phyloP scores from a whole-genome alignment of 2,329 filamentous ascomycete species.

The Cyphellophora attinorum region DNA sequence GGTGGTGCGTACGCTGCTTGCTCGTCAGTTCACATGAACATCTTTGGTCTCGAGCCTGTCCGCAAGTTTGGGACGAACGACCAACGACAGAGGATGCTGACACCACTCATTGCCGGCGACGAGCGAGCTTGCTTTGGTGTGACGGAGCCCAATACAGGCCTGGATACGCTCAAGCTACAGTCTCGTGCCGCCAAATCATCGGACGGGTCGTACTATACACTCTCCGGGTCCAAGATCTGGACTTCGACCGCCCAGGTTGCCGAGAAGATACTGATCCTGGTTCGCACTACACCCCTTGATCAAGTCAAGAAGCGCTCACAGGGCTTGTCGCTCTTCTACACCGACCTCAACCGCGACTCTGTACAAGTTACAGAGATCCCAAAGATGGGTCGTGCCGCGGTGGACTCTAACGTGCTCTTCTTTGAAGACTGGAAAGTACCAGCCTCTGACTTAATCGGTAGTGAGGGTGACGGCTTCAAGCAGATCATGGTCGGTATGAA shows the following conservation, averaged over 20 bases:
- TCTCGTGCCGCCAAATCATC: conserved; percentile 26
- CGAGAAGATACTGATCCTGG: conserved; percentile 34
- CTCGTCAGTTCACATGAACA: conserved; percentile 38
- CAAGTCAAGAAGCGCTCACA: conserved; percentile 32
- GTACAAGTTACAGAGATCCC: conserved; percentile 35
- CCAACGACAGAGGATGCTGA: conserved; percentile 31
- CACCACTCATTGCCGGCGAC: conserved; percentile 29
- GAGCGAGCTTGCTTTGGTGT: conserved; percentile 34
- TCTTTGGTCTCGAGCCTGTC: conserved; percentile 37
- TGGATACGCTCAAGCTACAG: conserved; percentile 33
- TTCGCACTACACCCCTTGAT: conserved; percentile 31
- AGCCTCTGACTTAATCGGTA: conserved; percentile 28
- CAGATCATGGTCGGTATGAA: conserved; percentile 33
- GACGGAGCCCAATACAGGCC: conserved; percentile 34
- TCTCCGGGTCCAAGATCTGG: conserved; percentile 35
- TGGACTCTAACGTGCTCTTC: conserved; percentile 35
- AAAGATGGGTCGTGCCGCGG: conserved; percentile 36
- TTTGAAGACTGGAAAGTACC: conserved; percentile 36
- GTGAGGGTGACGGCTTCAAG: conserved; percentile 36
- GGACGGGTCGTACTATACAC: conserved; percentile 22
- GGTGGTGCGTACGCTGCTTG: conserved; percentile 34
- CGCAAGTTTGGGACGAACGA: conserved; percentile 34
- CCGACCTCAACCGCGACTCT: conserved; percentile 26
- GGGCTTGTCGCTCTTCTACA: conserved; percentile 37
- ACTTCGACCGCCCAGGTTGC: conserved; percentile 36